Evolutionary conservation across 257 asterid genomes (phyloP).

Genomic region (Solanum phureja): DNA sequence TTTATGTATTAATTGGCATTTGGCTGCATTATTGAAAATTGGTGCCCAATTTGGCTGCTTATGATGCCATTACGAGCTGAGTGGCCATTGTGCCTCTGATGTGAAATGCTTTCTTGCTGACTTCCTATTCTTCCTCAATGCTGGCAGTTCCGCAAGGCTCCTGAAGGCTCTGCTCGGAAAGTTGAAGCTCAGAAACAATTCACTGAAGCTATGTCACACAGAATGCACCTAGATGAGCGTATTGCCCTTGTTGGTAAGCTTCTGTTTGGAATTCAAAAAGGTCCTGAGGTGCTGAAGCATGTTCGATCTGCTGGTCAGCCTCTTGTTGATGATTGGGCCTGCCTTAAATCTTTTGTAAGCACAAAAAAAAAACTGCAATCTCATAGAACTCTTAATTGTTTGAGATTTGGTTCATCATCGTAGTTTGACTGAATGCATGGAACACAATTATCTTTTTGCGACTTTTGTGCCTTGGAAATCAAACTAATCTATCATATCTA

Average conservation of each 20-base stretch:
- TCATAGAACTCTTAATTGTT: neutral
- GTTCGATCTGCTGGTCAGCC: slow-evolving; percentile 71
- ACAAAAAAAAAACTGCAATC: neutral
- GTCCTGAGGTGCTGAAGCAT: slow-evolving; percentile 43
- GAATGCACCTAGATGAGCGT: slow-evolving; percentile 67
- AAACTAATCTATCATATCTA: neutral
- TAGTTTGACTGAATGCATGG: neutral
- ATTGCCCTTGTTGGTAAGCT: slow-evolving; percentile 62
- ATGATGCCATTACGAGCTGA: neutral
- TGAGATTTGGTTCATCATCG: neutral
- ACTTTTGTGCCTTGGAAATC: neutral
- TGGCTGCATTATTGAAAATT: neutral
- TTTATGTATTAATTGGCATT: neutral
- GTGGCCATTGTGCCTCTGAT: slow-evolving; percentile 40
- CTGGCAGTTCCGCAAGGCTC: slow-evolving; percentile 58
- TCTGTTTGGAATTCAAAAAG: slow-evolving; percentile 65
- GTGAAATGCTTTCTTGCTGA: slow-evolving; percentile 22
- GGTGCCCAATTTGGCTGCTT: neutral
- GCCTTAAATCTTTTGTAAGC: slow-evolving; percentile 83
- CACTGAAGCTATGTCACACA: slow-evolving; percentile 67
- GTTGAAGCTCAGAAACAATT: slow-evolving; percentile 79
- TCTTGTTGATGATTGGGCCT: slow-evolving; percentile 78
- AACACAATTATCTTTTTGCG: neutral
- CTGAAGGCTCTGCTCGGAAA: slow-evolving; percentile 68
- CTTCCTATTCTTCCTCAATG: neutral